Evolutionary conservation across 768 basidiomycete species (phyloP).

Genomic region (Lactifluus volemus): DNA sequence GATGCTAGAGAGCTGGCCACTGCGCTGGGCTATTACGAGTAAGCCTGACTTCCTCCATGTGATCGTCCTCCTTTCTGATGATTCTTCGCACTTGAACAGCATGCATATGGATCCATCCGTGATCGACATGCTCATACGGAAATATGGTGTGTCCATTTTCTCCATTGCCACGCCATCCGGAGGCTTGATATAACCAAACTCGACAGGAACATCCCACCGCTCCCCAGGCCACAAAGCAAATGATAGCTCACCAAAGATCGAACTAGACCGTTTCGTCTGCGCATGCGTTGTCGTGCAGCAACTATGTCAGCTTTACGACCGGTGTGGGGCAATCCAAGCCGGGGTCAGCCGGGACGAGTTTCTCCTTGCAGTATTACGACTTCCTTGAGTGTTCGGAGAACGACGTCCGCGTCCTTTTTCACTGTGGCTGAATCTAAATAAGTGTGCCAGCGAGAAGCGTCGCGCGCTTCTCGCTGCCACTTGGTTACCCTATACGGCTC

Average conservation of each 20-base stretch:
- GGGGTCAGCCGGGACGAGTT: background rate
- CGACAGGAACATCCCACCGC: background rate
- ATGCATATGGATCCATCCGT: background rate
- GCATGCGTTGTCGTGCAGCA: conserved; percentile 1
- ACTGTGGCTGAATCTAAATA: background rate
- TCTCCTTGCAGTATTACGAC: background rate
- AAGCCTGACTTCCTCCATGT: background rate
- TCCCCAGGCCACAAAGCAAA: background rate
- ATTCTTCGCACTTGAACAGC: background rate
- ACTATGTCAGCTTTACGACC: background rate
- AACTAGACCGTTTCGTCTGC: conserved; percentile 4
- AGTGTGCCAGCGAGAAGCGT: background rate
- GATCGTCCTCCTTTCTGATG: background rate
- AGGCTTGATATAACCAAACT: background rate
- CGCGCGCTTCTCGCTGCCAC: no score
- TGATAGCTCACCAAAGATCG: background rate
- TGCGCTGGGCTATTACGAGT: background rate
- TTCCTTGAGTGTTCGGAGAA: background rate
- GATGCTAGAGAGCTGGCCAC: background rate
- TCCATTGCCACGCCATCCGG: background rate
- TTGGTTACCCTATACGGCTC: background rate
- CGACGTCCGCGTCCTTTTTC: background rate
- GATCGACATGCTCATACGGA: background rate
- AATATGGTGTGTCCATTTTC: background rate
- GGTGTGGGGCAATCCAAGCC: background rate